A percentile compares a stretch with the other conserved stretches of the same genome.
phyloP scores from a whole-genome alignment of 2,329 filamentous ascomycete species.

The Ophiostoma triangulosporum region DNA sequence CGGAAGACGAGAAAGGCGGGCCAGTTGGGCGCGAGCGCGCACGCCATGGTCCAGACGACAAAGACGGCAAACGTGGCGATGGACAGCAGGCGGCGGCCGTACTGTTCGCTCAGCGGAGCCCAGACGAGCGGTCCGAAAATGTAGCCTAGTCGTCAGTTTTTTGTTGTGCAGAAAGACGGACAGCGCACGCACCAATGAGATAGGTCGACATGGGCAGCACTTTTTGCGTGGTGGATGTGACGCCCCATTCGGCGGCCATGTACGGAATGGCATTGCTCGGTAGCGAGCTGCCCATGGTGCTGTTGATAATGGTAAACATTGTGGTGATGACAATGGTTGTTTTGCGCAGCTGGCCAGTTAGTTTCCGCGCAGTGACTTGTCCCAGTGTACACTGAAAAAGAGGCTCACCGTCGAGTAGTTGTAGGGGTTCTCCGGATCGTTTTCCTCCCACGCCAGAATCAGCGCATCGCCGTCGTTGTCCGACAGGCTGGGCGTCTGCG shows the following conservation, averaged over 20 bases:
- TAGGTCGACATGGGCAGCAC: slow-evolving; percentile 50
- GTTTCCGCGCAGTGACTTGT: no score
- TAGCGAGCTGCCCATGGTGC: slow-evolving; percentile 51
- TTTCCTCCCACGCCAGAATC: slow-evolving; percentile 31
- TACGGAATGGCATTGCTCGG: slow-evolving; percentile 48
- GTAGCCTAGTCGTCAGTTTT: background rate
- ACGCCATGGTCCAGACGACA: slow-evolving; percentile 39
- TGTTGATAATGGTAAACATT: slow-evolving; percentile 50
- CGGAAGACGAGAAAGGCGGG: slow-evolving; percentile 40
- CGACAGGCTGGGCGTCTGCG: slow-evolving; percentile 10
- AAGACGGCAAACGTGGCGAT: slow-evolving; percentile 34
- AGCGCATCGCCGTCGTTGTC: slow-evolving; percentile 17
- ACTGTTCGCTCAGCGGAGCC: slow-evolving; percentile 53
- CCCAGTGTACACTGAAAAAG: background rate
- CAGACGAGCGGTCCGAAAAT: slow-evolving; percentile 38
- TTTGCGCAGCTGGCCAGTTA: slow-evolving; percentile 21
- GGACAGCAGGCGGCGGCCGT: slow-evolving; percentile 38
- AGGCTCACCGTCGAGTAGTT: slow-evolving; percentile 28
- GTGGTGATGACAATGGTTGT: slow-evolving; percentile 43
- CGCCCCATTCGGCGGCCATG: slow-evolving; percentile 42
- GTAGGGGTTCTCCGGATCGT: slow-evolving; percentile 39
- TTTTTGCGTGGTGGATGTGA: slow-evolving; percentile 32
- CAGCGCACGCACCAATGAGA: slow-evolving; percentile 21
- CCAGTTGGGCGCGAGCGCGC: slow-evolving; percentile 40
- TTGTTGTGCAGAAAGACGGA: background rate